Percentiles rank a stretch among this genome's conserved stretches.
Evolutionary conservation across 2,329 filamentous ascomycete species (phyloP).

Genomic region (Penicillium brasilianum): DNA sequence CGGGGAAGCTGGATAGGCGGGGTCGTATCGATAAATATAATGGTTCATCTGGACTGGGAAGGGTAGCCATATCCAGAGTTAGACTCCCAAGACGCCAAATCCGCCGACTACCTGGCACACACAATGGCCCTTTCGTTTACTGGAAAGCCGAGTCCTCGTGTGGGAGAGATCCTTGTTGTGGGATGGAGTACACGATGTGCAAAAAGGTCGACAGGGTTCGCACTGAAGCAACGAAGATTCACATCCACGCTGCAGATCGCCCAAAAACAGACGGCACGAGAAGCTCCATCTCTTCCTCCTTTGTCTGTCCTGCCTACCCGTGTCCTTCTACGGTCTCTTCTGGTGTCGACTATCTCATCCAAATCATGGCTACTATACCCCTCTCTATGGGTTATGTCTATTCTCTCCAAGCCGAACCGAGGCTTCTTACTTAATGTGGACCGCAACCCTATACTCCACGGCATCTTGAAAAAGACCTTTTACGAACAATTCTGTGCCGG

Average conservation of each 20-base stretch:
- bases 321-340: slow-evolving; percentile 48
- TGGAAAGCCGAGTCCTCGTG: slow-evolving; percentile 19
- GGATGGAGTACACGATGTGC: slow-evolving; percentile 9
- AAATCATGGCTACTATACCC: slow-evolving; percentile 66
- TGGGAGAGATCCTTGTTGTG: slow-evolving; percentile 15
- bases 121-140: slow-evolving; percentile 19
- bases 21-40: slow-evolving; percentile 22
- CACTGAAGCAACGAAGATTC: slow-evolving; percentile 17
- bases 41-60: not conserved
- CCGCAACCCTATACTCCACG: slow-evolving; percentile 71
- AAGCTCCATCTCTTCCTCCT: slow-evolving; percentile 22
- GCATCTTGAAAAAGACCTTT: slow-evolving; percentile 67
- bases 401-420: slow-evolving; percentile 64
- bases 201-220: not conserved
- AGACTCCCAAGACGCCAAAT: not conserved
- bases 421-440: slow-evolving; percentile 69
- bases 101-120: not conserved
- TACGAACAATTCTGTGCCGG: slow-evolving; percentile 92
- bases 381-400: slow-evolving; percentile 70
- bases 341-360: slow-evolving; percentile 56
- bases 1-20: slow-evolving; percentile 15
- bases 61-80: not conserved
- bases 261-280: slow-evolving; percentile 14
- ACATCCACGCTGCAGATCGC: slow-evolving; percentile 26
- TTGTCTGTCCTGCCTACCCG: slow-evolving; percentile 40